Evolutionary conservation across 75 land plant species (phyloP).

Genomic region (Picea glauca): DNA sequence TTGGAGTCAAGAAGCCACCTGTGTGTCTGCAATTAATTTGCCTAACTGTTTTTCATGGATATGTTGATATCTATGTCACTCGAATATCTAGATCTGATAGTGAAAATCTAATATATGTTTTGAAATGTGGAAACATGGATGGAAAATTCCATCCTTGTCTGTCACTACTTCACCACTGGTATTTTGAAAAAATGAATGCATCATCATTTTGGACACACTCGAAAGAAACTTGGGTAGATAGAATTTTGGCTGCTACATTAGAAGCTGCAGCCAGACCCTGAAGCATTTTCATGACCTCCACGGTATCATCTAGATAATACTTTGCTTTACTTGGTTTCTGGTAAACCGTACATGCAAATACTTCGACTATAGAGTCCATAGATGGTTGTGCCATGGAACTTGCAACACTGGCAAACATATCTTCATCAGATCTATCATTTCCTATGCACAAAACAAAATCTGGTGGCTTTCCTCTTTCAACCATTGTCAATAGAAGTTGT

Average conservation of each 20-base stretch:
- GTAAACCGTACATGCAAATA: constrained; percentile 61
- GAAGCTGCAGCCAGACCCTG: constrained; percentile 25
- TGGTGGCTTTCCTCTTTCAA: constrained; percentile 37
- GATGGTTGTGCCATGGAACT: constrained; percentile 20
- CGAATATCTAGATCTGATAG: too few relatives aligned
- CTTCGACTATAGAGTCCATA: constrained; percentile 34
- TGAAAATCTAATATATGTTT: too few relatives aligned
- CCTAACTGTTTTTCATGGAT: too few relatives aligned
- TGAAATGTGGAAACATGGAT: too few relatives aligned
- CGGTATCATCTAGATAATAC: constrained; percentile 70
- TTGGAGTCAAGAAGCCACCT: too few relatives aligned
- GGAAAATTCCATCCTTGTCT: too few relatives aligned
- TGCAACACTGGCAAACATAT: constrained; percentile 74
- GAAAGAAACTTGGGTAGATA: too few relatives aligned
- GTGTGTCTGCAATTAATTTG: too few relatives aligned
- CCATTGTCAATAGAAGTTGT: constrained; percentile 47
- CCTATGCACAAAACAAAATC: constrained; percentile 86
- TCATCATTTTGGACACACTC: too few relatives aligned
- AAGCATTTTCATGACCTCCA: constrained; percentile 58
- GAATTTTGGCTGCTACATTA: constrained; percentile 14
- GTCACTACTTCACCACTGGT: too few relatives aligned
- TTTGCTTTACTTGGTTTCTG: constrained; percentile 60
- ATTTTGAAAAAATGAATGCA: too few relatives aligned
- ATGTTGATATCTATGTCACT: too few relatives aligned
- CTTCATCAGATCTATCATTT: constrained; percentile 83